A percentile compares a stretch with the other conserved stretches of the same genome.
phyloP scores from a whole-genome alignment of 2,329 filamentous ascomycete genomes.

The Tolypocladium tundrense region DNA sequence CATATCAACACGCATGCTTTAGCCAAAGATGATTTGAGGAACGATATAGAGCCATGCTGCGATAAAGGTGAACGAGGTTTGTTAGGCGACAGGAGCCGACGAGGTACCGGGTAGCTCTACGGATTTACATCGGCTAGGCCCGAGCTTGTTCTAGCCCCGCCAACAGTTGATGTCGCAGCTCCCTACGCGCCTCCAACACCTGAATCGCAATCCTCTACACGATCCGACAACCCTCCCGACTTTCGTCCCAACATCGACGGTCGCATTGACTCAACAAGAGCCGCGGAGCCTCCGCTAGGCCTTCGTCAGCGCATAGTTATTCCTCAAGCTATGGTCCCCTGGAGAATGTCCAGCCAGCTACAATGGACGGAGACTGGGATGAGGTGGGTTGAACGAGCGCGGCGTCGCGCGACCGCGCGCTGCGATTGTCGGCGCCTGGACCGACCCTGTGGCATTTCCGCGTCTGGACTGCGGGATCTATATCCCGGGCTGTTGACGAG shows the following conservation, averaged over 20 bases:
- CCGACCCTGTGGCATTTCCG: background rate
- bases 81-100: background rate
- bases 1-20: no score
- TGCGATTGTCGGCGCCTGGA: background rate
- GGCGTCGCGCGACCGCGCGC: background rate
- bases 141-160: background rate
- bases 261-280: conserved; percentile 1
- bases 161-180: background rate
- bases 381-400: conserved; percentile 31
- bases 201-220: conserved; percentile 1
- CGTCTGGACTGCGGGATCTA: background rate
- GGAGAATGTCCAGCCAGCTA: conserved; percentile 27
- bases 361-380: conserved; percentile 60
- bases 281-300: conserved; percentile 5
- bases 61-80: background rate
- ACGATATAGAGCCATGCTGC: background rate
- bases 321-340: conserved; percentile 19
- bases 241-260: background rate
- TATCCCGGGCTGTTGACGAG: background rate
- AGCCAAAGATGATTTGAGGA: background rate
- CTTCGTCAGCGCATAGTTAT: conserved; percentile 2
- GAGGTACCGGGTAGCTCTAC: background rate
- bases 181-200: background rate
- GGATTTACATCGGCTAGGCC: background rate
- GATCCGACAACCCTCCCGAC: background rate